Evolutionary conservation across 2,329 filamentous ascomycete species (phyloP).

Genomic region (Cladosporium sp.): DNA sequence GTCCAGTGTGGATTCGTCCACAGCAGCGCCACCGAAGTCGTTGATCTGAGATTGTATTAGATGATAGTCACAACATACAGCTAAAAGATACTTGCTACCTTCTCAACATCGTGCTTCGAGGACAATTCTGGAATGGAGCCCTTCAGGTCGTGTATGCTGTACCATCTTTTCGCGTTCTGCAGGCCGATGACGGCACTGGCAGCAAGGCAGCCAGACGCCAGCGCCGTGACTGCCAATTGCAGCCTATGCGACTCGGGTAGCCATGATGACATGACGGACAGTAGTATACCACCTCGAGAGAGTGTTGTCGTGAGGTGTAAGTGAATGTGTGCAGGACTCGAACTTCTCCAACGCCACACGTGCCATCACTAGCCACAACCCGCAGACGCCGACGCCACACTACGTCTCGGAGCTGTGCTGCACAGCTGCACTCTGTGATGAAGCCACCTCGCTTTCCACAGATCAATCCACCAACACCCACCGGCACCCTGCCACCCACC

Average conservation of each 20-base stretch:
- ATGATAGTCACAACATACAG: not conserved
- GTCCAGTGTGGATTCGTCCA: constrained; percentile 39
- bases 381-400: not conserved
- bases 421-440: not conserved
- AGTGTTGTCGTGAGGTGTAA: not conserved
- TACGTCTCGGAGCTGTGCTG: constrained; percentile 1
- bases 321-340: constrained; percentile 2
- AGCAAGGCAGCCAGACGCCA: constrained; percentile 53
- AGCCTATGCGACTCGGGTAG: constrained; percentile 49
- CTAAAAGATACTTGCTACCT: constrained; percentile 41
- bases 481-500: constrained; percentile 3
- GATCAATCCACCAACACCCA: not conserved
- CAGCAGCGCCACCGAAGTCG: constrained; percentile 57
- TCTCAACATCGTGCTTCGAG: constrained; percentile 52
- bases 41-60: constrained; percentile 53
- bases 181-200: constrained; percentile 57
- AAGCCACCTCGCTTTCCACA: constrained; percentile 12
- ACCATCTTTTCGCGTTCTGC: constrained; percentile 56
- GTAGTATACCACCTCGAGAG: not conserved
- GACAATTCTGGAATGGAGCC: constrained; percentile 60
- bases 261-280: constrained; percentile 46
- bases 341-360: not conserved
- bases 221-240: constrained; percentile 71
- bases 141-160: constrained; percentile 59
- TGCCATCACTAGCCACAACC: not conserved